Evolutionary conservation across 2,329 filamentous ascomycete species (phyloP).

Genomic region (Sclerotinia sclerotiorum): DNA sequence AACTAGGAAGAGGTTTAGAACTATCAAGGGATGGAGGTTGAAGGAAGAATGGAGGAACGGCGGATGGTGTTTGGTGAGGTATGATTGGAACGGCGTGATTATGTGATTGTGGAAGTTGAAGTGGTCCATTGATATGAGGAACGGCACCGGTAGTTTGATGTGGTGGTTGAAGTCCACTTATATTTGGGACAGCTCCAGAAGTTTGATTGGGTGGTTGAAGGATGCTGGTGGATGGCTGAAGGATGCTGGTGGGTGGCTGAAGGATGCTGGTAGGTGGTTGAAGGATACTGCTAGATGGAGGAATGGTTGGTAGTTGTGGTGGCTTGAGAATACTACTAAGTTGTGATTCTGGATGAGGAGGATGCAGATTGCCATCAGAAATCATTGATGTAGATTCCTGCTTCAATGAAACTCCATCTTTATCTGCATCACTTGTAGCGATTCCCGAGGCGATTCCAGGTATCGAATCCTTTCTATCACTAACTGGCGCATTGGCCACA

Average conservation of each 20-base stretch:
- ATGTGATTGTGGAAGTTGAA: slow-evolving; percentile 23
- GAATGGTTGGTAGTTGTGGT: slow-evolving; percentile 15
- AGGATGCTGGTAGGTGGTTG: slow-evolving; percentile 22
- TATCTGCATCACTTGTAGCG: background rate
- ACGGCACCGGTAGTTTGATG: slow-evolving; percentile 24
- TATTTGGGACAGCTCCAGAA: slow-evolving; percentile 23
- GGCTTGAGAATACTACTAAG: slow-evolving; percentile 22
- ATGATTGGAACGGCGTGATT: slow-evolving; percentile 20
- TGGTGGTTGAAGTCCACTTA: slow-evolving; percentile 20
- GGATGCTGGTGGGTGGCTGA: slow-evolving; percentile 15
- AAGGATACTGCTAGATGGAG: slow-evolving; percentile 11
- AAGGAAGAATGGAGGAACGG: slow-evolving; percentile 25
- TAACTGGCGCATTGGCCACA: background rate
- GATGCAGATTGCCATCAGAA: slow-evolving; percentile 12
- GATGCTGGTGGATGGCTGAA: slow-evolving; percentile 8
- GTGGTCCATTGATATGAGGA: slow-evolving; percentile 19
- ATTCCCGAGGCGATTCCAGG: background rate
- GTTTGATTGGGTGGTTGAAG: slow-evolving; percentile 23
- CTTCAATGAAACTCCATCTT: slow-evolving; percentile 5
- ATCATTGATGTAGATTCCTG: background rate
- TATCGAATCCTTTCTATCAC: background rate
- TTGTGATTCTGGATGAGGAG: slow-evolving; percentile 28
- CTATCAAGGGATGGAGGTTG: slow-evolving; percentile 35
- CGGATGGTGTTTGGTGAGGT: background rate
- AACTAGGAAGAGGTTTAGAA: slow-evolving; percentile 39